Evolutionary conservation across 2,329 filamentous ascomycete species (phyloP), one percentile per base, ranked within the genome.

Genomic region (Botrytis elliptica): DNA sequence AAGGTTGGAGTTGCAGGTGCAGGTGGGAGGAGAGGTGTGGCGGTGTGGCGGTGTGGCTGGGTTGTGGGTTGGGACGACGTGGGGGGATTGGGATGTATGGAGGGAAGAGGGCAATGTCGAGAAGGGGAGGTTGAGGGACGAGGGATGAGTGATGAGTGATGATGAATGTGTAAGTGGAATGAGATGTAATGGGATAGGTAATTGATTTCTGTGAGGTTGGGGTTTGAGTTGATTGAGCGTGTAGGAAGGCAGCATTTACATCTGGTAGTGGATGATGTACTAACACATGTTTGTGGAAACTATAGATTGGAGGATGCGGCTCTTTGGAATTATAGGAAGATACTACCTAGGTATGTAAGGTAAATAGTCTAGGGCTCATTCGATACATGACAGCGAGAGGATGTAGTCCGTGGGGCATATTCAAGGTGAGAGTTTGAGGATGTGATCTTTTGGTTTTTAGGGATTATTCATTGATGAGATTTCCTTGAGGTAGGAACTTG

Each of bases 361-460:
- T 16, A 29, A 55, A 55, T 12, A 29, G 6, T 7, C 7, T 8
- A 16, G 52, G 2, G 29, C 25, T 16, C 29, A 29, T 29, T n/a
- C 25, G 52, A 16, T 18, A 29, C 0, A 55, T 33, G 7, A 18
- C 52, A 3, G n/a, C 7, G 0, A 4, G n/a, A 57, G 6, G 5
- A 57, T 3, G 25, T 3, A 59, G 16, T 36, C 4, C 1, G 8
- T 22, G 4, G 4, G 8, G 18, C 7, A 12, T 0, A 5, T 22
- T 10, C 2, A 1, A 29, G n/a, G 14, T 36, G 29, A 36, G 8
- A 22, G 3, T 22, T 10, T 3, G 18, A 36, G 9, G 8, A 36
- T 59, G 8, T 36, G 18, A 1, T 5, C 22, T 18, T 22, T 36
- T 36, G 3, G 16, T 36, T 1, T 7, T 12, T 62, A 33, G 20